Evolutionary conservation across 768 basidiomycete genomes (phyloP), one percentile per base, ranked within the genome.

Genomic region (Phaeotremella skinneri): DNA sequence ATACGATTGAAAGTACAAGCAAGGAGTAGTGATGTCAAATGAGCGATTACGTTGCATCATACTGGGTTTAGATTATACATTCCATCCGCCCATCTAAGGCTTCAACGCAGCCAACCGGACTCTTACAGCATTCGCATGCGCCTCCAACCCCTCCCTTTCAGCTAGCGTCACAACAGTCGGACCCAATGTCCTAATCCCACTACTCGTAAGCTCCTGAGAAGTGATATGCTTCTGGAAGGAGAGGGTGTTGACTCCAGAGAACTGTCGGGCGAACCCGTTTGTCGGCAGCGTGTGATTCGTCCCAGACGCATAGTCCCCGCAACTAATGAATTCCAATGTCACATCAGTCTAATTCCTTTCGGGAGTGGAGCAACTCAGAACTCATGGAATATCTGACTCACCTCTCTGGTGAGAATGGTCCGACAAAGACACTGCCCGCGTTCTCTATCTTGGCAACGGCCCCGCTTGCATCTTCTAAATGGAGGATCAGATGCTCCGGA

Each of bases 211-310:
- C 75, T 96, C 89, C 76, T 98, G 96, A 4, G 91, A 92, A 14
- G 96, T 99, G 68, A 98, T 97, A 76, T 98, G 89, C 78, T 99
- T 99, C 75, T 97, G 93, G 87, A 98, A 99, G 1, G 91, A 92
- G 7, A 84, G 81, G 0, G 94, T 97, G 80, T 94, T 97, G 66
- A 99, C 96, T 3, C 96, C 96, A 66, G 92, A 96, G 81, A 93
- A 99, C 75, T 98, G 96, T 50, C 91, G 86, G 23, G 96, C 96
- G 76, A 92, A 99, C 23, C 94, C 92, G 60, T 76, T 76, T 1
- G 78, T 96, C 34, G 94, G 94, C 23, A 99, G 81, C 0, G 94
- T 98, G 80, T 99, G 96, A 77, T 99, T 99, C 6, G 96, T 98
- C 20, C 96, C 96, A 0, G 94, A 98, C 4, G 94, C 94, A 69